A percentile compares a stretch with the other conserved stretches of the same genome.
Conservation (phyloP, 2,329 filamentous ascomycete genomes). For the Talaromyces sp. region DNA sequence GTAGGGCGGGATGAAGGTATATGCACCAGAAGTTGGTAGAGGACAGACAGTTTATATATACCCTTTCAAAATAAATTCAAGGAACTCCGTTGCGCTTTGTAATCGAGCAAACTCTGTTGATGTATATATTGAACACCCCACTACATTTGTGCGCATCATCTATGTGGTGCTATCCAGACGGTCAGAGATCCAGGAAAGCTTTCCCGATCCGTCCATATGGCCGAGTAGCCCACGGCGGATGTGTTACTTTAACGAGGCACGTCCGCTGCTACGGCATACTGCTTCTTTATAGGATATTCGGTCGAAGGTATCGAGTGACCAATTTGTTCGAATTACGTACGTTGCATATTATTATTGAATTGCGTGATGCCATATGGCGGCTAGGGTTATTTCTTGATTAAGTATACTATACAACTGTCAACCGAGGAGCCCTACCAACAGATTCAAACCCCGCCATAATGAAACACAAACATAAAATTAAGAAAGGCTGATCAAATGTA, state of each 20-base stretch:
- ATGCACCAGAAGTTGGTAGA: background rate
- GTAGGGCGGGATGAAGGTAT: background rate
- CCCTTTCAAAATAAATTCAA: background rate
- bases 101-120: background rate
- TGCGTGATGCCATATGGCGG: background rate
- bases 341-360: background rate
- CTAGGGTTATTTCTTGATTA: background rate
- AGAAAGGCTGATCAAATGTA: background rate
- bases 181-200: constrained; percentile 20
- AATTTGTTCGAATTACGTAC: background rate
- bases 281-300: background rate
- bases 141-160: background rate
- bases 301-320: background rate
- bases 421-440: background rate
- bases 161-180: background rate
- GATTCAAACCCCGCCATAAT: background rate
- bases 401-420: background rate
- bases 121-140: background rate
- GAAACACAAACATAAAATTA: background rate
- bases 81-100: background rate
- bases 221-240: constrained; percentile 1
- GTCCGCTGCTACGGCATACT: background rate
- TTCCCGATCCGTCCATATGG: constrained; percentile 12
- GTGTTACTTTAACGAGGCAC: background rate
- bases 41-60: background rate